Conservation (phyloP, 2,329 filamentous ascomycete genomes). For the Exophiala dermatitidis region DNA sequence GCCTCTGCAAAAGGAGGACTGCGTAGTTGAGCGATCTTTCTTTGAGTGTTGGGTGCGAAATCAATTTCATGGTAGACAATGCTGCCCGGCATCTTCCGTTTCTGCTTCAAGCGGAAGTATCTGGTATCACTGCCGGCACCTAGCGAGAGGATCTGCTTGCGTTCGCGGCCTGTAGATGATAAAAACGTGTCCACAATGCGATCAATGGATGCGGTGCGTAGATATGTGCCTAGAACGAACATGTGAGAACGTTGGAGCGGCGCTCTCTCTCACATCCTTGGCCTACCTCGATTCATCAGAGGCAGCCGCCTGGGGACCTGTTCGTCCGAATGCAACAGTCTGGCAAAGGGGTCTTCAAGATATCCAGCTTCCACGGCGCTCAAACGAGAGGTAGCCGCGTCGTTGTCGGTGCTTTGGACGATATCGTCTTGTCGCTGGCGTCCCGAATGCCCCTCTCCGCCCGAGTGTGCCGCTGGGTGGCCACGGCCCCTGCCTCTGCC, state of each 20-base stretch:
- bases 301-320: constrained; percentile 60
- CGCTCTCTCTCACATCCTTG: neutral
- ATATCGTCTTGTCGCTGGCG: constrained; percentile 50
- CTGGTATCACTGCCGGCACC: constrained; percentile 92
- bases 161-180: constrained; percentile 28
- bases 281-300: constrained; percentile 83
- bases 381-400: constrained; percentile 80
- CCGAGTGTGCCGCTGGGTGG: constrained; percentile 33
- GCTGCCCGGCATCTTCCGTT: constrained; percentile 34
- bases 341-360: constrained; percentile 71
- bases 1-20: constrained; percentile 28
- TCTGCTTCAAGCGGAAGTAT: constrained; percentile 58
- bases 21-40: constrained; percentile 49
- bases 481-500: constrained; percentile 43
- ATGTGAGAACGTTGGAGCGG: constrained; percentile 2
- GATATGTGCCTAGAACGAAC: constrained; percentile 67
- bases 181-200: constrained; percentile 62
- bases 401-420: constrained; percentile 83
- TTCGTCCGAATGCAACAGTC: constrained; percentile 36
- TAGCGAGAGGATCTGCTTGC: constrained; percentile 75
- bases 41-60: constrained; percentile 65
- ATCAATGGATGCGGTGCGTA: constrained; percentile 78
- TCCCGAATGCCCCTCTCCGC: constrained; percentile 19
- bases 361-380: constrained; percentile 85
- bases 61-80: constrained; percentile 88